Conservation (phyloP, 140 eudicot species). For the Stevia rebaudiana region DNA sequence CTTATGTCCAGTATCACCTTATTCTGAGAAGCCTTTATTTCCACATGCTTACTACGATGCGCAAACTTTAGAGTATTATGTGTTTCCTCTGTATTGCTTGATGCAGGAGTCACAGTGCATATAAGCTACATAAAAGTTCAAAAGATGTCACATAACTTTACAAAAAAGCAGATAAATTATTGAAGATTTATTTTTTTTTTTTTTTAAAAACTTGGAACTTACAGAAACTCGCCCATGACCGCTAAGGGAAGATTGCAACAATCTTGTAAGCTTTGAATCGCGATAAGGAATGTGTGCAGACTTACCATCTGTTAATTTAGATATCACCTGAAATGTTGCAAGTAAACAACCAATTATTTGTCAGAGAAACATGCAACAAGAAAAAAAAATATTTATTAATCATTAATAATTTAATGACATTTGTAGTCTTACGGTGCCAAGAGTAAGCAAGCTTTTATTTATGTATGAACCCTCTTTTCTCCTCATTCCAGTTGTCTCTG, state of each 20-base stretch:
- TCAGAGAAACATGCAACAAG: not conserved
- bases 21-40: conserved; percentile 70
- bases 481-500: conserved; percentile 79
- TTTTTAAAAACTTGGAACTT: conserved; percentile 38
- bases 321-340: conserved; percentile 56
- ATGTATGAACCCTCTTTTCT: conserved; percentile 89
- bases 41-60: conserved; percentile 71
- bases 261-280: conserved; percentile 80
- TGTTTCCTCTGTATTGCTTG: conserved; percentile 81
- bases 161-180: not conserved
- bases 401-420: no score
- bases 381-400: no score
- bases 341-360: conserved; percentile 3
- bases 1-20: conserved; percentile 47
- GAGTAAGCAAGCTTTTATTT: conserved; percentile 82
- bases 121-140: conserved; percentile 53
- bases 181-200: no score
- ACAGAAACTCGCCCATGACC: conserved; percentile 93
- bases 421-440: conserved; percentile 67
- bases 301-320: conserved; percentile 73
- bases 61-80: conserved; percentile 90
- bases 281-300: conserved; percentile 83
- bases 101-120: conserved; percentile 90
- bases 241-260: conserved; percentile 85
- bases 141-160: conserved; percentile 7